Base-by-base conservation (phyloP, 2,329 filamentous ascomycete species). In the Cryphonectria parasitica region DNA sequence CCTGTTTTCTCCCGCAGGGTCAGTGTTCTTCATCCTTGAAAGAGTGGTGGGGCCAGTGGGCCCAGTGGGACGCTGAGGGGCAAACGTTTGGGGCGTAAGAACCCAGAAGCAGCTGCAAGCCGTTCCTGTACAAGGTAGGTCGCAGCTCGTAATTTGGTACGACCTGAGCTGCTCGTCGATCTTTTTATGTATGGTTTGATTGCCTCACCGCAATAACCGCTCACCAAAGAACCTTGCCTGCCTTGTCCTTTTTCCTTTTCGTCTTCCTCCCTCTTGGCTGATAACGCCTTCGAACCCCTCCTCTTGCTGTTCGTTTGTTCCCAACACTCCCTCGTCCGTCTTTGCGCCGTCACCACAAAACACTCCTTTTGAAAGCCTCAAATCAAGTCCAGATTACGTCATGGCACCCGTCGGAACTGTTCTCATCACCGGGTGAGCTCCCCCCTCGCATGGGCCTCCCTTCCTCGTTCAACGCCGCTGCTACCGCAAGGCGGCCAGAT, bases 381-480 rank as follows among this genome's bases (percentile, higher is more conserved):
- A 36, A 61, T n/a, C 22, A 25, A 45, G 28, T 7, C 41, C 58
- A 41, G 22, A 67, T 60, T 69, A 67, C 71, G 67, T 62, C 60
- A 73, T 73, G 71, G 69, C 71, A 43, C 69, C 91, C 80, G 88
- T 92, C 76, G 93, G 94, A 85, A 96, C 94, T 73, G 93, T 97
- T 79, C 89, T 98, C 78, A 90, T 98, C 80, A 95, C 95, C 78
- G 95, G 95, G 95, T 97, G 90, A 85, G 90, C 76, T 19, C 28
- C 28, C 52, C 52, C 36, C 10, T 31, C 52, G 22, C 31, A 31
- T 62, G n/a, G 22, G 19, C 17, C 34, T 3, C 3, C 34, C 17
- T 7, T 8, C 6, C 58, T 39, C 60, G 60, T 60, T 17, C 22
- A 41, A 11, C 31, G 17, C 7, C 7, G 34, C 60, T 62, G 34